These are phyloP conservation scores for Hymenotorrendiella dingleyae DNA, from an alignment of 2,329 filamentous ascomycete genomes.

Conservation along the genomic window DNA sequence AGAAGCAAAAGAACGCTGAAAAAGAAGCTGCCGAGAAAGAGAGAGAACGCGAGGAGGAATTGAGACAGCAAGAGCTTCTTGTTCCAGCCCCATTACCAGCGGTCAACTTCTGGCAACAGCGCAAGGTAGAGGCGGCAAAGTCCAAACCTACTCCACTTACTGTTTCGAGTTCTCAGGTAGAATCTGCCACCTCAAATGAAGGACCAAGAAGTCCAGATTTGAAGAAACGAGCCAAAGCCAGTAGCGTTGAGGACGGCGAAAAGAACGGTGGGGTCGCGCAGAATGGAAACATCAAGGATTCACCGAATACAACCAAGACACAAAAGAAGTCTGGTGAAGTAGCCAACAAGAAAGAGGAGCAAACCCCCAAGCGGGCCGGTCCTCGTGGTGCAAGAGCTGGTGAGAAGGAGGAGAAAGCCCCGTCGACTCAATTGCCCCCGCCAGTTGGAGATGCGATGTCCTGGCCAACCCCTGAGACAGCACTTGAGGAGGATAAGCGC, in stretches of 20 bases:
- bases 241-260: conserved; percentile 34
- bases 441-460: conserved; percentile 69
- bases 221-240: conserved; percentile 36
- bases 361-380: conserved; percentile 24
- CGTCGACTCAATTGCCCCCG: conserved; percentile 43
- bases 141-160: conserved; percentile 31
- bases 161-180: conserved; percentile 12
- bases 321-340: conserved; percentile 37
- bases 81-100: conserved; percentile 75
- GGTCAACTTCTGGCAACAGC: conserved; percentile 84
- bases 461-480: conserved; percentile 88
- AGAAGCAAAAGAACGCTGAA: conserved; percentile 29
- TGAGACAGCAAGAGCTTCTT: conserved; percentile 51
- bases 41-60: conserved; percentile 42
- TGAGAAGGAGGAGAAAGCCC: conserved; percentile 30
- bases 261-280: conserved; percentile 25
- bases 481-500: conserved; percentile 69
- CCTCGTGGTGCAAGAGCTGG: conserved; percentile 24
- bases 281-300: conserved; percentile 30
- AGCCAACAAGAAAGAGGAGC: conserved; percentile 27
- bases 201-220: conserved; percentile 28
- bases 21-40: conserved; percentile 47
- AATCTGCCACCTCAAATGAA: conserved; percentile 21
- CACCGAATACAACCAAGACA: conserved; percentile 31
- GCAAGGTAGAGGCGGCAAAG: conserved; percentile 59